Conservation (phyloP, 1,284 basidiomycete genomes). For the Cryptococcus amylolentus region DNA sequence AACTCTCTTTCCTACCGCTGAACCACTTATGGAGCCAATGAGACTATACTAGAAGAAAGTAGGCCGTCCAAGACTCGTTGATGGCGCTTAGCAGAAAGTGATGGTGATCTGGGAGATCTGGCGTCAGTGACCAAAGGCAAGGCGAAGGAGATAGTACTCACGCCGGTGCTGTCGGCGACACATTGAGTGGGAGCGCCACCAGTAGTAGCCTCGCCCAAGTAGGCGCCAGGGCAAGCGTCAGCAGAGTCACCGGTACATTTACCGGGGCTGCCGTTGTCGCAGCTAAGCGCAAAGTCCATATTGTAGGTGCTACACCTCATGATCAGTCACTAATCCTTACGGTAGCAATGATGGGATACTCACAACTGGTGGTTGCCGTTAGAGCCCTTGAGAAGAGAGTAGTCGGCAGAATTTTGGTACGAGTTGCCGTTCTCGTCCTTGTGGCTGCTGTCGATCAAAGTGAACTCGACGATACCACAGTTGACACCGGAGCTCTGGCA, state of each 20-base stretch:
- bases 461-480: constrained; percentile 29
- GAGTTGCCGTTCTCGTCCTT: constrained; percentile 12
- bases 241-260: constrained; percentile 13
- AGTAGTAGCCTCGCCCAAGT: constrained; percentile 12
- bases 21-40: too few species aligned
- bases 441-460: background rate
- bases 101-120: constrained; percentile 17
- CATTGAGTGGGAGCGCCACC: constrained; percentile 18
- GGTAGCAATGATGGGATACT: background rate
- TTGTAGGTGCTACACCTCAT: constrained; percentile 12
- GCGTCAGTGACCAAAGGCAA: background rate
- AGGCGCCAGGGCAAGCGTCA: constrained; percentile 18
- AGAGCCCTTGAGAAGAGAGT: constrained; percentile 16
- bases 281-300: constrained; percentile 18
- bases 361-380: constrained; percentile 18
- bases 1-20: too few species aligned
- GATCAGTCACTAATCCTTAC: background rate
- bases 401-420: constrained; percentile 17
- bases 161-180: constrained; percentile 15
- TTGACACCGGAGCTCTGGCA: constrained; percentile 19
- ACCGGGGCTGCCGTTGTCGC: background rate
- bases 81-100: constrained; percentile 16
- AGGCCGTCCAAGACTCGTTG: too few species aligned
- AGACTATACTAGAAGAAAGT: too few species aligned
- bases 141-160: constrained; percentile 9